Conservation (phyloP, 1,284 basidiomycete genomes). For the Ganoderma lingzhi region DNA sequence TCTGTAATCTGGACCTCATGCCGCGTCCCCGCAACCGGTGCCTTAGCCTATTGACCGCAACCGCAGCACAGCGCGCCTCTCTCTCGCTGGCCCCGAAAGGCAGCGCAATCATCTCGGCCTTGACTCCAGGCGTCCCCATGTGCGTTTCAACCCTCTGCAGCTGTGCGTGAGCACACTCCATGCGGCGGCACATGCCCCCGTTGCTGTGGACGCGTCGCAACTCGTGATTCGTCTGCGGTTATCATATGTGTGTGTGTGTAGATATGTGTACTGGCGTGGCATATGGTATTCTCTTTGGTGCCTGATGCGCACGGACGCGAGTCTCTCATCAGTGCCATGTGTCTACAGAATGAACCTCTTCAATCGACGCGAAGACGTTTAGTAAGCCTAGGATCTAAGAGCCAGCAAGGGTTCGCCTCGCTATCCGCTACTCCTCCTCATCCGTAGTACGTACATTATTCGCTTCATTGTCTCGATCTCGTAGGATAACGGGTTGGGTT, state of each 20-base stretch:
- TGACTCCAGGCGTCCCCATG: background rate
- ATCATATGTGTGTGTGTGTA: background rate
- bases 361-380: no score
- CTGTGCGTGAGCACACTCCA: background rate
- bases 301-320: no score
- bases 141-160: background rate
- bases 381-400: no score
- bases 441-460: no score
- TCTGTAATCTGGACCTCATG: background rate
- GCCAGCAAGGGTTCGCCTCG: no score
- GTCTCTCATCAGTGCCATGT: no score
- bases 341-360: no score
- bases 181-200: background rate
- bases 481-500: no score
- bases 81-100: background rate
- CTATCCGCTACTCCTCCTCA: no score
- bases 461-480: no score
- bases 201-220: background rate
- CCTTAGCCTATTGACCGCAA: background rate
- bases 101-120: background rate
- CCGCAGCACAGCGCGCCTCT: background rate
- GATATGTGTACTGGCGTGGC: no score
- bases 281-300: no score
- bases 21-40: background rate
- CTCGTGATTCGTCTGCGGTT: background rate